Evolutionary conservation across 805 yeast species (phyloP).

Genomic region (Yarrowia sp.): DNA sequence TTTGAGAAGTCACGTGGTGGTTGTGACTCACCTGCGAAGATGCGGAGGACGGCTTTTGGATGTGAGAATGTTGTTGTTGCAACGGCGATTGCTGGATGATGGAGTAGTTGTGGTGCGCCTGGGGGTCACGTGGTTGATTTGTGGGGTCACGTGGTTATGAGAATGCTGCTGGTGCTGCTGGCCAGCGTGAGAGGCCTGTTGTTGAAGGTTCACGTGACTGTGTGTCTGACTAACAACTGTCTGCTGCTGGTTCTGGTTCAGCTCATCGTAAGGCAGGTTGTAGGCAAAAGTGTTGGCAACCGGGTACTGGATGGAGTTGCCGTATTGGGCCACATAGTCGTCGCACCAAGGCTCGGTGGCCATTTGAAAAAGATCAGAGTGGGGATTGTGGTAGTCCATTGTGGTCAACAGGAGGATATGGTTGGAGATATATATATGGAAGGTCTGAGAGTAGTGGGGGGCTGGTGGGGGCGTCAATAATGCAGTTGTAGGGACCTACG

Average conservation of each 20-base stretch:
- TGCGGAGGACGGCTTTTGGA: too few species aligned
- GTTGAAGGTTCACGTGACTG: neutral
- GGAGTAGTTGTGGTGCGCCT: neutral
- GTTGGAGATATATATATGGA: slow-evolving; percentile 12
- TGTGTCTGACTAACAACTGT: neutral
- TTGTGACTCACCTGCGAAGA: neutral
- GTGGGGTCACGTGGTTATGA: neutral
- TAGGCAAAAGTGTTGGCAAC: neutral
- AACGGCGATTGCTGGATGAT: neutral
- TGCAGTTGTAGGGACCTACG: neutral
- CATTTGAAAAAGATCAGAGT: slow-evolving; percentile 7
- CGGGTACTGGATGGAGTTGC: neutral
- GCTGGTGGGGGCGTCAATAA: neutral
- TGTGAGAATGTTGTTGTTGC: neutral
- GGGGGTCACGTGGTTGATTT: neutral
- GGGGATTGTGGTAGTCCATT: slow-evolving; percentile 20
- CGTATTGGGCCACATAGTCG: slow-evolving; percentile 13
- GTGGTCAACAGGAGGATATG: neutral
- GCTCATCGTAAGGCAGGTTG: neutral
- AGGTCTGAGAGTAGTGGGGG: neutral
- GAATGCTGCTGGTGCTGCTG: neutral
- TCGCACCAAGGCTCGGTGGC: slow-evolving; percentile 25
- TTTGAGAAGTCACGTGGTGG: neutral
- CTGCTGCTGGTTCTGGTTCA: neutral
- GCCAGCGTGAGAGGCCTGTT: neutral